These are phyloP conservation scores for Diaporthe vexans DNA, from an alignment of 2,329 filamentous ascomycete genomes.

Conservation along the genomic window DNA sequence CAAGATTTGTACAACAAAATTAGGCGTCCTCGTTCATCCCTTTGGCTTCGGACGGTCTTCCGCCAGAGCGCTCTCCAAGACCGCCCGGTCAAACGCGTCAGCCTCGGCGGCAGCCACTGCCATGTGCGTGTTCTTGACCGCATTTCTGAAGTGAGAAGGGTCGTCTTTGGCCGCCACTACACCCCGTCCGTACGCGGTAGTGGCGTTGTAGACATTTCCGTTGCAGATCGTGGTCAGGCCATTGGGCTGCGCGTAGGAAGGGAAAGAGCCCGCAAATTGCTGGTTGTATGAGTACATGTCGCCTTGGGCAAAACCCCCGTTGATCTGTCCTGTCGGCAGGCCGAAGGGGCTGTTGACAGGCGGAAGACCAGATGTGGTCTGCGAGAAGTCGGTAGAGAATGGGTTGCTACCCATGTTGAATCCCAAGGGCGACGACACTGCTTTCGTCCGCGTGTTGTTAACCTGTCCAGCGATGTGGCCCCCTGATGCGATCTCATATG, in stretches of 20 bases:
- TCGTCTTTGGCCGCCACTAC: constrained; percentile 43
- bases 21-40: constrained; percentile 23
- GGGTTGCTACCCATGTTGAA: constrained; percentile 42
- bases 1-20: constrained; percentile 1
- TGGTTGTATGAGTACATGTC: constrained; percentile 33
- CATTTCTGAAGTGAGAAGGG: constrained; percentile 45
- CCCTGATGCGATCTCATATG: constrained; percentile 10
- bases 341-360: constrained; percentile 52
- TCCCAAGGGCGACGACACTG: constrained; percentile 31
- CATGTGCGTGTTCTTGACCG: constrained; percentile 42
- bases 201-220: constrained; percentile 43
- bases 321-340: constrained; percentile 42
- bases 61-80: constrained; percentile 44
- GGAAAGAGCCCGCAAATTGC: constrained; percentile 21
- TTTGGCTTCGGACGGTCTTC: constrained; percentile 35
- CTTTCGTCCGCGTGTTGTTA: constrained; percentile 27
- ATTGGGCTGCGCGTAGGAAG: constrained; percentile 33
- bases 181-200: constrained; percentile 45
- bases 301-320: constrained; percentile 28
- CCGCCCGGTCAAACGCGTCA: constrained; percentile 44
- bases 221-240: constrained; percentile 35
- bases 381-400: constrained; percentile 48
- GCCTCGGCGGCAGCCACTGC: constrained; percentile 42
- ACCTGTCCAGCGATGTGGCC: background rate
- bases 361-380: constrained; percentile 49